Conservation (phyloP, 163 green algal genomes). For the Volvox carteri region DNA sequence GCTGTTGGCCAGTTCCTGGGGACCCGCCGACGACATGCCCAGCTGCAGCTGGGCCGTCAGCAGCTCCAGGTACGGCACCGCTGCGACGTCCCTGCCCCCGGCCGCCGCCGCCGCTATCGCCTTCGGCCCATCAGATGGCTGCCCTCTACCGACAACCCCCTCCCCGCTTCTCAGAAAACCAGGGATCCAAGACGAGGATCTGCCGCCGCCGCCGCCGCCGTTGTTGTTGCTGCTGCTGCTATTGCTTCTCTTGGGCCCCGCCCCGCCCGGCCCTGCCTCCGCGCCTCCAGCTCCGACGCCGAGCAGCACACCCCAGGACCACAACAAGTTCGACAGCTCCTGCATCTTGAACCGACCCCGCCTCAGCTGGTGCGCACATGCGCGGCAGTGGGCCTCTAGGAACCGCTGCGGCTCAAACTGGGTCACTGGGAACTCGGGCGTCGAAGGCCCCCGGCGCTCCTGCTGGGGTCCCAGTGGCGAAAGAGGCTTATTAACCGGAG, state of each 20-base stretch:
- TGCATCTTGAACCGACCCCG: conserved; percentile 41
- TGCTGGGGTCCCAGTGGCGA: no score
- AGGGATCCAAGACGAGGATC: neutral
- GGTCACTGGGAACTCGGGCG: neutral
- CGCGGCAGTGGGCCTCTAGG: neutral
- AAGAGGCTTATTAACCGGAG: no score
- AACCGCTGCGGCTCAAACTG: neutral
- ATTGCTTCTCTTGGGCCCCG: no score
- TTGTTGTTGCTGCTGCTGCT: neutral
- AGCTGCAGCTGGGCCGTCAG: conserved; percentile 36
- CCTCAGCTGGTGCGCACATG: neutral
- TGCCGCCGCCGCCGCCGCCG: neutral
- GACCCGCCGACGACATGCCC: neutral
- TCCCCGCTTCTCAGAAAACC: no score
- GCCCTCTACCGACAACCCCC: neutral
- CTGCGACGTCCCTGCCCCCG: neutral
- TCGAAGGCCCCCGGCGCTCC: neutral
- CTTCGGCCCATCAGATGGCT: neutral
- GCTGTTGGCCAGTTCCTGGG: conserved; percentile 53
- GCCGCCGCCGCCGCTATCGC: neutral
- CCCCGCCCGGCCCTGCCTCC: no score
- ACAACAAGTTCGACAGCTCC: conserved; percentile 48
- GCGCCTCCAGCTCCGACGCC: neutral
- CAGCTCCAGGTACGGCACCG: conserved; percentile 15
- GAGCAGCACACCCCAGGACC: conserved; percentile 35